Conservation (phyloP, 2,329 filamentous ascomycete species). For the Paecilomyces niveus region DNA sequence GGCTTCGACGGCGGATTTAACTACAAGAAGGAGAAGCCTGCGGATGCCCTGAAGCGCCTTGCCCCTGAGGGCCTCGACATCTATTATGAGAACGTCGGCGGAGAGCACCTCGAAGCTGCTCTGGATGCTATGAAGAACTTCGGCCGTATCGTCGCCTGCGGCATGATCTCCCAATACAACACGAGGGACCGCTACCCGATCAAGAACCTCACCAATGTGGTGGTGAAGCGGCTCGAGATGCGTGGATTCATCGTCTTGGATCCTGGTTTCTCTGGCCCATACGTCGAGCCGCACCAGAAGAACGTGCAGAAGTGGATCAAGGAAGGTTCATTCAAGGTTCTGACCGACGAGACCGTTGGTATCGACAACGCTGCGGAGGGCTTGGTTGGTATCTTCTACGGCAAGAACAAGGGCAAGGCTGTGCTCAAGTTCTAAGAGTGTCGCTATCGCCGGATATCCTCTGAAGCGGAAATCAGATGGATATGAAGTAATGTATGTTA, state of each 20-base stretch:
- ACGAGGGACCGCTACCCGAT: constrained; percentile 55
- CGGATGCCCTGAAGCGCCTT: constrained; percentile 60
- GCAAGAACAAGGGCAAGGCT: constrained; percentile 82
- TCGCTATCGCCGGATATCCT: background rate
- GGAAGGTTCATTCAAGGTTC: constrained; percentile 67
- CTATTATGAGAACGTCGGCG: constrained; percentile 76
- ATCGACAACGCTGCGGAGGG: constrained; percentile 72
- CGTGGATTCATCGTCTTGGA: constrained; percentile 70
- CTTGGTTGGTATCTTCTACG: constrained; percentile 65
- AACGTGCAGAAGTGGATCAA: constrained; percentile 68
- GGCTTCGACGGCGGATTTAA: constrained; percentile 72
- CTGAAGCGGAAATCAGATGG: background rate
- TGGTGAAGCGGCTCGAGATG: constrained; percentile 61
- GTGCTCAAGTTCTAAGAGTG: constrained; percentile 57
- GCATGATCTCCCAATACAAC: constrained; percentile 76
- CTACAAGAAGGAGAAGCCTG: constrained; percentile 74
- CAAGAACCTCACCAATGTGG: constrained; percentile 57
- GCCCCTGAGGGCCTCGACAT: constrained; percentile 75
- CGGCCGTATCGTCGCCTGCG: constrained; percentile 60
- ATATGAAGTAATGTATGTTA: background rate
- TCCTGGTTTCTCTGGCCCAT: constrained; percentile 58
- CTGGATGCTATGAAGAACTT: constrained; percentile 56
- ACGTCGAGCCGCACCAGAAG: constrained; percentile 65
- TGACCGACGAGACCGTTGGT: constrained; percentile 61
- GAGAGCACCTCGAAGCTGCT: constrained; percentile 64